Conservation (phyloP, 2,329 filamentous ascomycete species). For the Ceratocystiopsis minuta region DNA sequence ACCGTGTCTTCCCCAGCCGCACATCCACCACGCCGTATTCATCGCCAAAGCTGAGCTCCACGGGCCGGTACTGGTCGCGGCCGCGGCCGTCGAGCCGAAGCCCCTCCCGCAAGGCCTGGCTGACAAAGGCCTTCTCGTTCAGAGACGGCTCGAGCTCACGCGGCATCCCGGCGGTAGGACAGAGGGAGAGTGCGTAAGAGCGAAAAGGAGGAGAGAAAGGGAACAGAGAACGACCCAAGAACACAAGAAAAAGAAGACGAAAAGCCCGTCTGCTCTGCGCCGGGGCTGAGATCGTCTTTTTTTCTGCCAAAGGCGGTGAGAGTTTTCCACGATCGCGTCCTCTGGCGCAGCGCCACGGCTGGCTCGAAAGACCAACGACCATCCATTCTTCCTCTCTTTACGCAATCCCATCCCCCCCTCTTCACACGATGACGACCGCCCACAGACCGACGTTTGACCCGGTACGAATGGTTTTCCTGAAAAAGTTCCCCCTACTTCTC, state of each 20-base stretch:
- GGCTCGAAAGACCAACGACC: neutral
- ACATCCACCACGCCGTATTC: conserved; percentile 85
- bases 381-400: neutral
- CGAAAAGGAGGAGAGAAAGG: no score
- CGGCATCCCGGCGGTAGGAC: conserved; percentile 43
- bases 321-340: neutral
- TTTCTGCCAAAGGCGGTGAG: conserved; percentile 14
- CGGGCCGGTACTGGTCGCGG: conserved; percentile 60
- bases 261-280: no score
- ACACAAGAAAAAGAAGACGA: neutral
- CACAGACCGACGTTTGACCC: conserved; percentile 92
- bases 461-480: conserved; percentile 26
- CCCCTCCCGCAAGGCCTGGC: conserved; percentile 63
- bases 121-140: conserved; percentile 74
- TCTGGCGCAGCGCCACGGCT: neutral
- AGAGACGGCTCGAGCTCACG: conserved; percentile 80
- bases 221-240: neutral
- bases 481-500: neutral
- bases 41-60: conserved; percentile 70
- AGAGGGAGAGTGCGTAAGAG: no score
- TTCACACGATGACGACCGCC: conserved; percentile 43
- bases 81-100: conserved; percentile 69
- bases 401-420: neutral
- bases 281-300: neutral
- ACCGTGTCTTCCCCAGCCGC: conserved; percentile 79